phyloP scores from a whole-genome alignment of 2,329 filamentous ascomycete genomes.

The Emericellopsis cladophorae region DNA sequence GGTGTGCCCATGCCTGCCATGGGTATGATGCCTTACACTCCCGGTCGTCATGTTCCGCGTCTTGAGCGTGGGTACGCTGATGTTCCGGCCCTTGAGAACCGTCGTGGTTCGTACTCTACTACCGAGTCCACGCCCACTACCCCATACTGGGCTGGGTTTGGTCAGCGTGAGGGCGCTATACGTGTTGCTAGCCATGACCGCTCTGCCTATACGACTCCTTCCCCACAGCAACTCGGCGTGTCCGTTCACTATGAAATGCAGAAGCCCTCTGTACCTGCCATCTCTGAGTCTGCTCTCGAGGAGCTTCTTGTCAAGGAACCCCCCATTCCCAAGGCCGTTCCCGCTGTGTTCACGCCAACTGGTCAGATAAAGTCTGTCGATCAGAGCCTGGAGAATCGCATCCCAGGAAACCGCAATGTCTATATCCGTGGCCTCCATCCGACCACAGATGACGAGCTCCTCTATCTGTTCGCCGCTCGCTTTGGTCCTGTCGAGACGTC shows the following conservation, averaged over 20 bases:
- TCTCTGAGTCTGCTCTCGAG: slow-evolving; percentile 42
- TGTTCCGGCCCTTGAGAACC: slow-evolving; percentile 51
- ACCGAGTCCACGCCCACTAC: slow-evolving; percentile 55
- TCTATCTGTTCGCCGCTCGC: slow-evolving; percentile 69
- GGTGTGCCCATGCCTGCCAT: slow-evolving; percentile 1
- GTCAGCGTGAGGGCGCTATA: slow-evolving; percentile 44
- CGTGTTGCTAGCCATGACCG: slow-evolving; percentile 47
- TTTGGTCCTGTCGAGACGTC: slow-evolving; percentile 94
- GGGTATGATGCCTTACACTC: slow-evolving; percentile 34
- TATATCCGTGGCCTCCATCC: slow-evolving; percentile 95
- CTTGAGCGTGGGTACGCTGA: slow-evolving; percentile 35
- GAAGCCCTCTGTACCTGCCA: slow-evolving; percentile 26
- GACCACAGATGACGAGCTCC: slow-evolving; percentile 84
- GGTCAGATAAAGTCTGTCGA: slow-evolving; percentile 84
- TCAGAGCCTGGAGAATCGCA: slow-evolving; percentile 88
- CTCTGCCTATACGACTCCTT: slow-evolving; percentile 53
- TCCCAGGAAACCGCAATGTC: slow-evolving; percentile 85
- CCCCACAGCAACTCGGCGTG: slow-evolving; percentile 45
- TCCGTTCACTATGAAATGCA: slow-evolving; percentile 24
- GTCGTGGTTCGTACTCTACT: slow-evolving; percentile 55
- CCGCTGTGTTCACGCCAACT: slow-evolving; percentile 73
- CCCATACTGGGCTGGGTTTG: slow-evolving; percentile 47
- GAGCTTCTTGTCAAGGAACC: slow-evolving; percentile 64
- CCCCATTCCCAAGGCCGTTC: slow-evolving; percentile 74
- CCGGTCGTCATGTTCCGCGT: slow-evolving; percentile 36